A percentile compares a stretch with the other conserved stretches of the same genome.
Evolutionary conservation across 371 early-diverging fungal genomes (phyloP).

Genomic region (Lichtheimia ramosa): DNA sequence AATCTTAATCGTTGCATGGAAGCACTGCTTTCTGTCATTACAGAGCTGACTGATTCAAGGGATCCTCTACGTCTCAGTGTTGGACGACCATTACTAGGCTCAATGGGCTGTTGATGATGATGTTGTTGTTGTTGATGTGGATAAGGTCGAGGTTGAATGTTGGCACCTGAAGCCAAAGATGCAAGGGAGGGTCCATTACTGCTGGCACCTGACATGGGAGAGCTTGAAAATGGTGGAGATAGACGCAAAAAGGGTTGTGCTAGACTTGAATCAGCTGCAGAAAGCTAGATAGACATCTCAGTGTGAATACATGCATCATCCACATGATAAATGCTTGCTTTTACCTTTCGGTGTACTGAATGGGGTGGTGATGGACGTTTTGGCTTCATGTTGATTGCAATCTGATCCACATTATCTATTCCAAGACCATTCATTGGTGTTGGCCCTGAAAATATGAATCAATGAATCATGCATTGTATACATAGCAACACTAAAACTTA

Average conservation of each 20-base stretch:
- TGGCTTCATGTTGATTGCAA: constrained; percentile 32
- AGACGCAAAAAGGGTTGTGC: constrained; percentile 12
- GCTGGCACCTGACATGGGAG: constrained; percentile 34
- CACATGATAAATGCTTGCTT: background rate
- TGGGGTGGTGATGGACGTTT: constrained; percentile 21
- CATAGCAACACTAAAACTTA: background rate
- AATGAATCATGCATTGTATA: too few relatives aligned
- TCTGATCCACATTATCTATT: constrained; percentile 36
- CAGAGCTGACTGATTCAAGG: constrained; percentile 36
- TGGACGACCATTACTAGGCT: constrained; percentile 18
- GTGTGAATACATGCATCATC: background rate
- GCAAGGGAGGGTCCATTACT: constrained; percentile 32
- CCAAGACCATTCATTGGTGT: constrained; percentile 26
- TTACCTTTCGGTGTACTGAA: constrained; percentile 30
- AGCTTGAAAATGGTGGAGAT: constrained; percentile 31
- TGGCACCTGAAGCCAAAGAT: constrained; percentile 40
- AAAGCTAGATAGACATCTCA: background rate
- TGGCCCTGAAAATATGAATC: background rate
- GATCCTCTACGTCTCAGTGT: constrained; percentile 44
- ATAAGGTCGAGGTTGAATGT: constrained; percentile 27
- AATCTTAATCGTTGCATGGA: constrained; percentile 40
- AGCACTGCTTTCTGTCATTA: constrained; percentile 46
- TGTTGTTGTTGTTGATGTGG: background rate
- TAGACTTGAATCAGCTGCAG: constrained; percentile 14
- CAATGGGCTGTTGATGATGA: background rate